Conservation (phyloP, 768 basidiomycete species). For the Pleurotus salmoneostramineus region DNA sequence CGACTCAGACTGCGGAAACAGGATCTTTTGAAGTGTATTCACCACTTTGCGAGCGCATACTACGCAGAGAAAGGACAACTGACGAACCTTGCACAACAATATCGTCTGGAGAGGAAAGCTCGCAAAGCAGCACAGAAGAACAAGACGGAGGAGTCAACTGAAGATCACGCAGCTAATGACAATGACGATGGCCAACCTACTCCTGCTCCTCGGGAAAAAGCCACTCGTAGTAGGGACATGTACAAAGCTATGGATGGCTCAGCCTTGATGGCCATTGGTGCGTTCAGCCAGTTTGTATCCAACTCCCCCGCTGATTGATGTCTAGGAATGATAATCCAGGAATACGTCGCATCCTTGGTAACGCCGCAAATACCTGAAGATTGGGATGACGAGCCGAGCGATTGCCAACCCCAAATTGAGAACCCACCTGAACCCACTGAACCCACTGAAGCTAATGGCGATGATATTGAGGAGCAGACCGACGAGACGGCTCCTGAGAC, state of each 20-base stretch:
- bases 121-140: constrained; percentile 7
- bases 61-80: constrained; percentile 63
- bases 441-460: background rate
- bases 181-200: constrained; percentile 12
- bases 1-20: constrained; percentile 11
- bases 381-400: constrained; percentile 38
- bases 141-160: background rate
- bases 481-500: no score
- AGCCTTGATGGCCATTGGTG: constrained; percentile 57
- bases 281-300: background rate
- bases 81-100: constrained; percentile 42
- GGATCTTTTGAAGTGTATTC: constrained; percentile 50
- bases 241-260: constrained; percentile 73
- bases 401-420: background rate
- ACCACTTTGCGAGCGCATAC: constrained; percentile 43
- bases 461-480: no score
- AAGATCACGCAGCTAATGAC: constrained; percentile 2
- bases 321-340: constrained; percentile 66
- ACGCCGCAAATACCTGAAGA: constrained; percentile 34
- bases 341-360: constrained; percentile 48
- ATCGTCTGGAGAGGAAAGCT: constrained; percentile 38
- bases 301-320: background rate
- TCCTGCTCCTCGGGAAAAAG: constrained; percentile 15
- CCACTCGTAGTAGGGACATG: constrained; percentile 50
- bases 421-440: background rate